phyloP scores from a whole-genome alignment of 331 rosid genomes.

The Phaseolus coccineus region DNA sequence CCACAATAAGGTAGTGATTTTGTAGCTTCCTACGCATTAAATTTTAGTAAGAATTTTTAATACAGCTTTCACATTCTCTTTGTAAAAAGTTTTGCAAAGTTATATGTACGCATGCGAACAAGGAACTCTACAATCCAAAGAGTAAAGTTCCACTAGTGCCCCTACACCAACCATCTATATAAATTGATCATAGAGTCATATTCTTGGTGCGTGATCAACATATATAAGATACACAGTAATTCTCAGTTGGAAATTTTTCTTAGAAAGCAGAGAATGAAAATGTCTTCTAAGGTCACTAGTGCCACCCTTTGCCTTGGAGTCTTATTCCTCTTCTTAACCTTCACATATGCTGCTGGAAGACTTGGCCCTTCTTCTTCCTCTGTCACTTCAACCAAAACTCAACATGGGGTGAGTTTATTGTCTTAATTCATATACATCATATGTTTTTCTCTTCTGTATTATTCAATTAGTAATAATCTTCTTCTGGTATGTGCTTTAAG shows the following conservation, averaged over 20 bases:
- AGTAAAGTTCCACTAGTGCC: conserved; percentile 41
- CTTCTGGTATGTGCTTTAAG: conserved; percentile 43
- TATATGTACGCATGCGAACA: neutral
- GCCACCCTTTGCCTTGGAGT: conserved; percentile 44
- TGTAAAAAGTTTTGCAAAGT: conserved; percentile 3
- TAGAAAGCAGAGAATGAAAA: conserved; percentile 35
- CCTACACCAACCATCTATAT: conserved; percentile 40
- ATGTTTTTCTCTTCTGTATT: neutral
- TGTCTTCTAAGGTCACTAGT: conserved; percentile 52
- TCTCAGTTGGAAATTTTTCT: conserved; percentile 5
- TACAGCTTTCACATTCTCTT: conserved; percentile 4
- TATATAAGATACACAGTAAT: neutral
- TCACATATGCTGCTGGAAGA: conserved; percentile 47
- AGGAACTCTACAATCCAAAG: conserved; percentile 33
- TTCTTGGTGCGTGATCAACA: neutral
- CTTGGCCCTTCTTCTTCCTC: conserved; percentile 41
- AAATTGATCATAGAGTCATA: conserved; percentile 26
- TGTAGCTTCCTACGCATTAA: neutral
- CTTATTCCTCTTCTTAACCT: conserved; percentile 54
- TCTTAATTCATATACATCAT: neutral
- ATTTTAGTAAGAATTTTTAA: neutral
- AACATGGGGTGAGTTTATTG: conserved; percentile 48
- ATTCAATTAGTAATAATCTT: conserved; percentile 11
- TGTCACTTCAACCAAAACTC: conserved; percentile 36
- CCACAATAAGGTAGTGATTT: conserved; percentile 5